Evolutionary conservation across 192 early-diverging fungal genomes (phyloP).

Genomic region (Radiomyces spectabilis): DNA sequence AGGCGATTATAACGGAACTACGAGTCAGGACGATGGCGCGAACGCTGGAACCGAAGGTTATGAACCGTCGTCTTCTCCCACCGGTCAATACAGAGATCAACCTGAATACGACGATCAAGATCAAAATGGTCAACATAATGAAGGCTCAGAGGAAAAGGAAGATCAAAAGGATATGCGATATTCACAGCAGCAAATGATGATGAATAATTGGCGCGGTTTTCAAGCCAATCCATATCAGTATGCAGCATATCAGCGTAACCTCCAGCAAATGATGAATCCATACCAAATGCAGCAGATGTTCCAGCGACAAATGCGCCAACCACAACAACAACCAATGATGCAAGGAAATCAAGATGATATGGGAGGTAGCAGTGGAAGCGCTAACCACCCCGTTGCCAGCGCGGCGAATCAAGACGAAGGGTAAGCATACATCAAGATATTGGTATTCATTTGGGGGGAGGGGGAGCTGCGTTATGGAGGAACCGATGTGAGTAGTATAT

Average conservation of each 20-base stretch:
- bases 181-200: background rate
- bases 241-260: conserved; percentile 5
- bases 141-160: background rate
- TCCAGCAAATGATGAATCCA: conserved; percentile 14
- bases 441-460: no score
- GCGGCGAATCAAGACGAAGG: conserved; percentile 25
- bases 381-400: conserved; percentile 12
- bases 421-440: no score
- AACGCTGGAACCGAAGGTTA: background rate
- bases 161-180: no score
- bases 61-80: background rate
- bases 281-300: conserved; percentile 12
- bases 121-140: background rate
- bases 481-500: no score
- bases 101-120: background rate
- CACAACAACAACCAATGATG: background rate
- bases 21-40: background rate
- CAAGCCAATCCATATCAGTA: background rate
- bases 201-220: background rate
- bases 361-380: background rate
- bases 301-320: background rate
- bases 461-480: no score
- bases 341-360: background rate
- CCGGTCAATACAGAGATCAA: background rate
- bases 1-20: background rate